Percentiles rank a stretch among this genome's conserved stretches.
Evolutionary conservation across 2,329 filamentous ascomycete species (phyloP).

Genomic region (Aspergillus transmontanensis): DNA sequence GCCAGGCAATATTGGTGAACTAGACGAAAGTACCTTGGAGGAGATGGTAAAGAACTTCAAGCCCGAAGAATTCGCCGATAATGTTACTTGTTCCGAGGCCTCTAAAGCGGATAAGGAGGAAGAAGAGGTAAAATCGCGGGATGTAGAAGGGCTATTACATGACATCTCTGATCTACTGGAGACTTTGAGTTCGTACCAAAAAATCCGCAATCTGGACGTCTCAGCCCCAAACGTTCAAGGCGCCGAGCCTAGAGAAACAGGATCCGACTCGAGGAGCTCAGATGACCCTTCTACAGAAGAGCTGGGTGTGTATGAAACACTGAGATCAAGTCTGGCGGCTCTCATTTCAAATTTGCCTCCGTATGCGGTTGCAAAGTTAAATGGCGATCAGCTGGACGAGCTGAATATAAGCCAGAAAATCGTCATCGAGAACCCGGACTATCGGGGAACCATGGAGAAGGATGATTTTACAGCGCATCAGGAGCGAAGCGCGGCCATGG

Average conservation of each 20-base stretch:
- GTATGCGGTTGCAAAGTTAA: constrained; percentile 81
- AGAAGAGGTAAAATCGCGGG: constrained; percentile 18
- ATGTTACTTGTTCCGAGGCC: constrained; percentile 22
- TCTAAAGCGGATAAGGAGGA: constrained; percentile 32
- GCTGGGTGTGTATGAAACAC: constrained; percentile 65
- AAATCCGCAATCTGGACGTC: constrained; percentile 56
- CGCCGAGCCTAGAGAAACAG: constrained; percentile 34
- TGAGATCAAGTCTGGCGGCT: constrained; percentile 73
- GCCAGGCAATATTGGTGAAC: constrained; percentile 35
- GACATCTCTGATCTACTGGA: constrained; percentile 64
- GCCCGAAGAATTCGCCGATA: constrained; percentile 36
- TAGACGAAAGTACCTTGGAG: constrained; percentile 44
- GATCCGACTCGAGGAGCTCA: constrained; percentile 42
- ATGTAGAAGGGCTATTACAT: constrained; percentile 53
- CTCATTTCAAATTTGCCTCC: constrained; percentile 78
- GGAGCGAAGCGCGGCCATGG: constrained; percentile 39
- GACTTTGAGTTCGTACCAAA: constrained; percentile 64
- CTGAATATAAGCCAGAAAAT: constrained; percentile 80
- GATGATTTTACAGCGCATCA: constrained; percentile 66
- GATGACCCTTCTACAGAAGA: constrained; percentile 59
- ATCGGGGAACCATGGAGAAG: constrained; percentile 79
- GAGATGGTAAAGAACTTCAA: constrained; percentile 47
- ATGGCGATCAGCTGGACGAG: constrained; percentile 82
- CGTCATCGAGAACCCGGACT: constrained; percentile 70
- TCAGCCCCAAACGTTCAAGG: constrained; percentile 28